A percentile compares a stretch with the other conserved stretches of the same genome.
phyloP scores from a whole-genome alignment of 1,139 yeast genomes.

The Lodderomyces parapsilosis region DNA sequence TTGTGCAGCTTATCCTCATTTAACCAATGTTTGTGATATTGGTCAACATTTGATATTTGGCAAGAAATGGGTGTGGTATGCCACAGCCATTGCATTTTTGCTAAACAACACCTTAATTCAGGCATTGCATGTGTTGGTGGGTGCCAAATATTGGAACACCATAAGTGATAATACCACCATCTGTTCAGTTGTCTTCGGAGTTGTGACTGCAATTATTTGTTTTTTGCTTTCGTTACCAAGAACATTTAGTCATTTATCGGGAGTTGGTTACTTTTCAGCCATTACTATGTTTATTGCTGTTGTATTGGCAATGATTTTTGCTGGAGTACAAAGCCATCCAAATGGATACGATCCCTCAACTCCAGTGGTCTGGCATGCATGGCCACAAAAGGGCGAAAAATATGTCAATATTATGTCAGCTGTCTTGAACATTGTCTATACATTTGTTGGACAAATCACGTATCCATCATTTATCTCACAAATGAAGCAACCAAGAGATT shows the following conservation, averaged over 20 bases:
- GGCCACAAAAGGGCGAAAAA: conserved; percentile 52
- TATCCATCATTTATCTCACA: conserved; percentile 62
- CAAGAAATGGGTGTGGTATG: conserved; percentile 53
- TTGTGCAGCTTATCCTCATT: conserved; percentile 52
- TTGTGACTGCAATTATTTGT: conserved; percentile 47
- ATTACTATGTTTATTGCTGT: conserved; percentile 58
- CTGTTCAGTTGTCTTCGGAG: conserved; percentile 53
- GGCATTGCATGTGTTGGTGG: conserved; percentile 57
- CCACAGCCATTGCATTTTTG: conserved; percentile 54
- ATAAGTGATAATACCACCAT: conserved; percentile 46
- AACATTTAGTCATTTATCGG: conserved; percentile 52
- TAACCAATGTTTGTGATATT: conserved; percentile 56
- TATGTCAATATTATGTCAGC: conserved; percentile 59
- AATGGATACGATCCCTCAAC: conserved; percentile 29
- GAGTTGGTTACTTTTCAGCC: conserved; percentile 52
- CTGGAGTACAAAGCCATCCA: conserved; percentile 54
- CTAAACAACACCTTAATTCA: conserved; percentile 57
- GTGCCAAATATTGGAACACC: conserved; percentile 60
- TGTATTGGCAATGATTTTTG: conserved; percentile 50
- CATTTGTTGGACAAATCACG: conserved; percentile 64
- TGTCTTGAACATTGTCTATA: conserved; percentile 56
- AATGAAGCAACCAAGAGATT: conserved; percentile 58
- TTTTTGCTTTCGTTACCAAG: conserved; percentile 53
- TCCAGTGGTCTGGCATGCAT: conserved; percentile 44
- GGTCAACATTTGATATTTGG: conserved; percentile 57